Base-by-base conservation (phyloP, 345 rosid genomes). In the Eutrema japonicum region DNA sequence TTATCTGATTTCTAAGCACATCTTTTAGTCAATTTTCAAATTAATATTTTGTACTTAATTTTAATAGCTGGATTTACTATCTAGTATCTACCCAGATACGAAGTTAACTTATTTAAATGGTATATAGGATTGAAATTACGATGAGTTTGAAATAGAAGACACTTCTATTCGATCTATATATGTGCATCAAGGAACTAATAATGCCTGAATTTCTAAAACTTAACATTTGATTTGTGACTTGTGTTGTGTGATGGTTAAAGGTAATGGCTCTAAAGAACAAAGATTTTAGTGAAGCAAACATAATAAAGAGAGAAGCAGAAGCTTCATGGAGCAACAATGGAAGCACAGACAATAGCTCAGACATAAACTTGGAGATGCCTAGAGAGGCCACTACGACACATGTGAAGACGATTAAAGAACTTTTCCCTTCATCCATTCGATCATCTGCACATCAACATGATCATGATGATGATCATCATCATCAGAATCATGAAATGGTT, bases 291-390 rank as follows among this genome's bases (percentile, higher is more conserved):
- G 89, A 78, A 69, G 76, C 2, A 49, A 76, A 55, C 60, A 33
- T 75, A 11, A 43, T 70, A 73, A 86, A 83, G 80, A 85, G 83
- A 81, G 93, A 90, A 57, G 70, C 80, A 75, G 82, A 88, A 42
- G 86, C 76, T 49, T 88, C 96, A 30, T 82, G 91, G 90, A 90
- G 90, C 88, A 85, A 88, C 76, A 85, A 88, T 73, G 96, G 88
- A 56, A 88, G 91, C 53, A 70, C 60, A 47, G 75, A 76, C 32
- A 76, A 64, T 55, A 86, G 90, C 46, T 84, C 80, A 50, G 96
- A 85, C 63, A 77, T 82, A 33, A 86, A 88, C 76, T 50, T 68
- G n/a, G 79, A 75, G 63, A 52, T 68, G 63, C 74, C 74, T 14
- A 74, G 68, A 58, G 78, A 74, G 68, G 67, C 61, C 7, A 66